Conservation (phyloP, 2,329 filamentous ascomycete species). For the Epichloe amarillans region DNA sequence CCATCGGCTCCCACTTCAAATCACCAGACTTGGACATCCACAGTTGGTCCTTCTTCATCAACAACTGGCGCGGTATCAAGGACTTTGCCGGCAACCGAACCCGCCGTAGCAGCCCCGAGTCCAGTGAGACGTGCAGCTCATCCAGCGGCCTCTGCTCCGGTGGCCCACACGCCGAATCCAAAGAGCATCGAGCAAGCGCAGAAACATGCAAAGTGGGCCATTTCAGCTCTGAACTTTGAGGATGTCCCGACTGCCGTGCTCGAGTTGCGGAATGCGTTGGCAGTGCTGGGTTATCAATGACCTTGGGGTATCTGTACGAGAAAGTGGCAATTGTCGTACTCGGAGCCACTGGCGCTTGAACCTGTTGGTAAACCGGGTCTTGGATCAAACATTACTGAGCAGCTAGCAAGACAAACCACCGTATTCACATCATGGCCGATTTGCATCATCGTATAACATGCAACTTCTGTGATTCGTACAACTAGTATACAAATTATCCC, state of each 20-base stretch:
- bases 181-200: slow-evolving; percentile 67
- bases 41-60: slow-evolving; percentile 1
- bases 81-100: not conserved
- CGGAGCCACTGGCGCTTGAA: too few relatives aligned
- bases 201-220: slow-evolving; percentile 95
- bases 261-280: slow-evolving; percentile 66
- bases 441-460: not conserved
- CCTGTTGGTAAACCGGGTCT: too few relatives aligned
- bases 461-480: slow-evolving; percentile 1
- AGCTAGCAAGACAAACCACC: not conserved
- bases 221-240: slow-evolving; percentile 92
- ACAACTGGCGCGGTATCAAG: not conserved
- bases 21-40: slow-evolving; percentile 10
- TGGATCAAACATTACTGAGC: too few relatives aligned
- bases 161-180: slow-evolving; percentile 11
- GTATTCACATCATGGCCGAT: not conserved
- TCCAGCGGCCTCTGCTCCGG: slow-evolving; percentile 4
- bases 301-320: too few relatives aligned
- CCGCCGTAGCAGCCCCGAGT: slow-evolving; percentile 1
- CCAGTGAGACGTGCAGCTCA: slow-evolving; percentile 5
- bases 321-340: too few relatives aligned
- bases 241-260: slow-evolving; percentile 82
- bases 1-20: slow-evolving; percentile 3
- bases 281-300: slow-evolving; percentile 47
- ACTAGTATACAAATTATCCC: slow-evolving; percentile 5